Conservation (phyloP, 495 filamentous ascomycete species). For the Lophiotrema nucula region DNA sequence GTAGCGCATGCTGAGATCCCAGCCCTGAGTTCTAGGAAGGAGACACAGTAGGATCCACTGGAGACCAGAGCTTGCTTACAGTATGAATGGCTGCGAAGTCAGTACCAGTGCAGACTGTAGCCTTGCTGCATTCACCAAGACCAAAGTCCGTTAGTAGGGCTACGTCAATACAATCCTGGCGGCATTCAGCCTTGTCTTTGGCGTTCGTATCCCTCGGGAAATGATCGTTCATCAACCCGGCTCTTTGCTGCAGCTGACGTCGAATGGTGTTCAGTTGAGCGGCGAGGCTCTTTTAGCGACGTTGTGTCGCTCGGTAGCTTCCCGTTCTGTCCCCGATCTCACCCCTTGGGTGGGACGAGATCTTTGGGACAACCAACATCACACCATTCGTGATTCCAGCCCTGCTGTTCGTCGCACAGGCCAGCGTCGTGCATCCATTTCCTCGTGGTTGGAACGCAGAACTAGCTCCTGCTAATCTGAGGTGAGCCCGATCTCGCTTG, state of each 20-base stretch:
- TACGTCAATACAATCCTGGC: not conserved
- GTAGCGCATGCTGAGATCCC: too few species aligned
- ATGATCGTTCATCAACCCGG: too few species aligned
- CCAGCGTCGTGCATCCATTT: not conserved
- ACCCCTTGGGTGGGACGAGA: not conserved
- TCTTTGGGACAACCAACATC: not conserved
- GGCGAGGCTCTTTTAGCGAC: not conserved
- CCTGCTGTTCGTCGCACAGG: not conserved
- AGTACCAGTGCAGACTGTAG: too few species aligned
- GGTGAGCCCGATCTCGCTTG: conserved; percentile 3
- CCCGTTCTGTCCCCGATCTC: not conserved
- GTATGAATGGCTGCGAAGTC: too few species aligned
- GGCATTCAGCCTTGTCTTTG: not conserved
- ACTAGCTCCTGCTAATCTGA: not conserved
- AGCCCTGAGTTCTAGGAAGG: too few species aligned
- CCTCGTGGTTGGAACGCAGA: too few species aligned
- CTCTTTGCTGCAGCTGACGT: not conserved
- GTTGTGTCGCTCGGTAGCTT: too few species aligned
- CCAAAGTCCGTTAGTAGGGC: too few species aligned
- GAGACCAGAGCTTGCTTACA: too few species aligned
- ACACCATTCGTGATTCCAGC: not conserved
- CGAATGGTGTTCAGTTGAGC: not conserved
- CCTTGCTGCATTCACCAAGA: too few species aligned
- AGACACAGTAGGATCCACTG: too few species aligned
- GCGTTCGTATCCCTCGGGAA: not conserved